phyloP scores from a whole-genome alignment of 2,329 filamentous ascomycete species.

The Emmonsia crescens region DNA sequence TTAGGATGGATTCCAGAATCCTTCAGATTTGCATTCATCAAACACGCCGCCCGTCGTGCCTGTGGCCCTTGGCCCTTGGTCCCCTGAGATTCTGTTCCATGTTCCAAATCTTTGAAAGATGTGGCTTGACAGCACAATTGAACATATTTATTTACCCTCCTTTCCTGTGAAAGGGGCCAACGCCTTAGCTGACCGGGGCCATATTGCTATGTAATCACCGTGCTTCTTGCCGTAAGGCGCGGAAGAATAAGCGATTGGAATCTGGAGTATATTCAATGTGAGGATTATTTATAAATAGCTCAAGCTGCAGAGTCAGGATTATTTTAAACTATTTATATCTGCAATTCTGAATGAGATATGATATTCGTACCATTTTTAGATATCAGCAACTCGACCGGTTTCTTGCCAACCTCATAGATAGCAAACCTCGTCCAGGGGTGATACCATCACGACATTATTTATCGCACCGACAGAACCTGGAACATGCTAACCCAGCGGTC shows the following conservation, averaged over 20 bases:
- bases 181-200: not conserved
- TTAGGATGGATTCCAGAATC: not conserved
- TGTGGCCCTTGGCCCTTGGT: too few relatives aligned
- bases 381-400: too few relatives aligned
- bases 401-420: too few relatives aligned
- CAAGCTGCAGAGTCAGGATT: not conserved
- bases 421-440: not conserved
- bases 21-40: not conserved
- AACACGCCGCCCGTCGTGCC: not conserved
- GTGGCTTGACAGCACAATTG: too few relatives aligned
- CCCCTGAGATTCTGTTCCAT: not conserved
- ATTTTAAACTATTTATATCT: not conserved
- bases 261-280: too few relatives aligned
- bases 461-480: not conserved
- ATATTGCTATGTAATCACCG: not conserved
- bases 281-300: not conserved
- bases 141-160: too few relatives aligned
- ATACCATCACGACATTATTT: conserved; percentile 22
- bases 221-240: not conserved
- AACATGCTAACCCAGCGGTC: not conserved
- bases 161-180: not conserved
- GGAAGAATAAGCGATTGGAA: not conserved
- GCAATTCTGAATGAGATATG: not conserved
- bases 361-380: not conserved
- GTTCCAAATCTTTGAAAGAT: too few relatives aligned